Evolutionary conservation across 345 rosid genomes (phyloP), one percentile per base, ranked within the genome.

Genomic region (Atalantia buxifolia): DNA sequence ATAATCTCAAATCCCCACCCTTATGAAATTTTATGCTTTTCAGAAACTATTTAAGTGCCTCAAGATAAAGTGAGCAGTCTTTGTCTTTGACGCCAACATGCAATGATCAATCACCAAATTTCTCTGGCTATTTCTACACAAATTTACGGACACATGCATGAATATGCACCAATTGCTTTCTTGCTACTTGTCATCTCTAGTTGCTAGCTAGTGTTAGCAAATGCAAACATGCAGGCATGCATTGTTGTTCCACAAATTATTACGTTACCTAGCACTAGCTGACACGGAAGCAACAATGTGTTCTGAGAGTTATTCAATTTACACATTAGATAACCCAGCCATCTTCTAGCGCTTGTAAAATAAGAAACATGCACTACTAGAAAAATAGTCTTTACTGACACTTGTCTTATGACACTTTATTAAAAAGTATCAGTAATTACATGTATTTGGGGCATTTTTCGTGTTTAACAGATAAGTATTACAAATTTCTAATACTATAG

Each of bases 21-120:
- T 13, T 18, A 13, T 3, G 50, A 45, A 12, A 45, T 45, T 45
- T 12, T 45, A 45, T 45, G 3, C 50, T 45, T 12, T 10, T 13
- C 50, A 13, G 50, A 45, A 45, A 45, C 50, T 45, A 45, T 45
- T 45, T 3, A 71, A 36, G 19, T 72, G 21, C 50, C 55, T 40
- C 21, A 60, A 55, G 84, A 73, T 78, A 81, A 73, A 60, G 56
- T 24, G 48, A 62, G 50, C 36, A 40, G 22, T 53, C 66, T 5
- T 12, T 59, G 12, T 77, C 74, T 77, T 72, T 24, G 71, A 74
- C 66, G 55, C 76, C 50, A 55, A 33, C 28, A 38, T 36, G 66
- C 56, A 73, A 73, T 69, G 31, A 69, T 57, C 76, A 19, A 27
- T 50, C 73, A 48, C 18, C 50, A n/a, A 33, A 1, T 7, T 33